Conservation (phyloP, 1,284 basidiomycete genomes). For the Peniophora sp. region DNA sequence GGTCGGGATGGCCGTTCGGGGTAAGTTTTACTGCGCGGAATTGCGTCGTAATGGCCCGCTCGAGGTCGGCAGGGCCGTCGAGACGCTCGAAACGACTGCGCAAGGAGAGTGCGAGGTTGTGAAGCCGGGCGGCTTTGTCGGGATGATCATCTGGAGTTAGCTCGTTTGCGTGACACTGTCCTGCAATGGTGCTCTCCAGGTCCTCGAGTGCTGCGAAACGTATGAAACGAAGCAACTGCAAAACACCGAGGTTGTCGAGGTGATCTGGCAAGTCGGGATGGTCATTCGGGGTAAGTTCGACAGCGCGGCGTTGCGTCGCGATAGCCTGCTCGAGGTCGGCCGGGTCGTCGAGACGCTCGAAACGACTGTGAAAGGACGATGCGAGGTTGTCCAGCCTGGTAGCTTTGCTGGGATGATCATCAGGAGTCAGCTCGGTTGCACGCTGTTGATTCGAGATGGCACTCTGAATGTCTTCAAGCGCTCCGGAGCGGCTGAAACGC, state of each 20-base stretch:
- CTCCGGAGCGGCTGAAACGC: not conserved
- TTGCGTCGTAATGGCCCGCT: constrained; percentile 13
- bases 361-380: not conserved
- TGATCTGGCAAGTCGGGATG: not conserved
- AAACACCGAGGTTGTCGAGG: not conserved
- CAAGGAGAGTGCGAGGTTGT: not conserved
- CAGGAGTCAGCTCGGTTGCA: not conserved
- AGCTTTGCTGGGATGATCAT: not conserved
- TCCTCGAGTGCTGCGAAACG: not conserved
- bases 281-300: not conserved
- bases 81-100: no score
- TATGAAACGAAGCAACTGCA: not conserved
- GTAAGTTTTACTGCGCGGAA: not conserved
- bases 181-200: constrained; percentile 1
- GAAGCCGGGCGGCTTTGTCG: not conserved
- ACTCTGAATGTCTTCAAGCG: not conserved
- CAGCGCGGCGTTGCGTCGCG: not conserved
- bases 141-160: not conserved
- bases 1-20: not conserved
- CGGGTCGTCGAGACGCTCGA: not conserved
- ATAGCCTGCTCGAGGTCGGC: not conserved
- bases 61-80: constrained; percentile 6
- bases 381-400: not conserved
- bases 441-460: not conserved
- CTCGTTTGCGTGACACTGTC: not conserved